These are phyloP conservation scores for Fusarium chaquense DNA, from an alignment of 2,329 filamentous ascomycete species.

Conservation along the genomic window DNA sequence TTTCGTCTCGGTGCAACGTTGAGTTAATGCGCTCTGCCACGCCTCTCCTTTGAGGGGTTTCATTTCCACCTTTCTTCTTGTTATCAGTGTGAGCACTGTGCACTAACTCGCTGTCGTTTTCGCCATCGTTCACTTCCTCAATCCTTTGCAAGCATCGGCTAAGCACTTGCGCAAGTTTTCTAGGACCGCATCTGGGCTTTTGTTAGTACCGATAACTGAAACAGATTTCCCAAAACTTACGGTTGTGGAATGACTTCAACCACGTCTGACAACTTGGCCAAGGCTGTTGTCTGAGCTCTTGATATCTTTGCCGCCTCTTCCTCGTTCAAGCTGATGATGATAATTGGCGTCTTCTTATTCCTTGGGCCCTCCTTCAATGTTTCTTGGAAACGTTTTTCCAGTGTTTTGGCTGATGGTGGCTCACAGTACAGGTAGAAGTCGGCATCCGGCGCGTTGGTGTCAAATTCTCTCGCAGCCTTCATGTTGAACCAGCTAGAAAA, in stretches of 20 bases:
- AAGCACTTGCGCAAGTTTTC: constrained; percentile 49
- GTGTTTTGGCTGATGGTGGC: constrained; percentile 35
- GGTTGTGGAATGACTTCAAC: constrained; percentile 51
- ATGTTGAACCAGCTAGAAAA: constrained; percentile 53
- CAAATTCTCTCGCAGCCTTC: constrained; percentile 40
- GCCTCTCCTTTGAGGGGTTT: neutral
- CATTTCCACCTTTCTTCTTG: neutral
- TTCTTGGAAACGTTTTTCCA: constrained; percentile 33
- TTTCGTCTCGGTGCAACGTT: neutral
- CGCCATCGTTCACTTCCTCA: neutral
- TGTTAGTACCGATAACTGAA: neutral
- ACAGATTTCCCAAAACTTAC: constrained; percentile 28
- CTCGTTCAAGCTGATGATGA: constrained; percentile 49
- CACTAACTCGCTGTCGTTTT: neutral
- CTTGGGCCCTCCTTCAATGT: neutral
- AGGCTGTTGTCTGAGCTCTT: constrained; percentile 35
- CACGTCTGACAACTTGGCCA: constrained; percentile 44
- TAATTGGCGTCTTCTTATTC: constrained; percentile 40
- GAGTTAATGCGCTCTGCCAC: constrained; percentile 5
- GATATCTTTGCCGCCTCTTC: constrained; percentile 48
- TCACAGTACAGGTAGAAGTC: constrained; percentile 49
- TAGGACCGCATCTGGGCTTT: constrained; percentile 43
- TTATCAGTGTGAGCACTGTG: neutral
- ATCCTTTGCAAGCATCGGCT: constrained; percentile 40
- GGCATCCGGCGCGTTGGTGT: constrained; percentile 8